A percentile compares a stretch with the other conserved stretches of the same genome.
Conservation (phyloP, 768 basidiomycete species). For the Psilocybe sp. region DNA sequence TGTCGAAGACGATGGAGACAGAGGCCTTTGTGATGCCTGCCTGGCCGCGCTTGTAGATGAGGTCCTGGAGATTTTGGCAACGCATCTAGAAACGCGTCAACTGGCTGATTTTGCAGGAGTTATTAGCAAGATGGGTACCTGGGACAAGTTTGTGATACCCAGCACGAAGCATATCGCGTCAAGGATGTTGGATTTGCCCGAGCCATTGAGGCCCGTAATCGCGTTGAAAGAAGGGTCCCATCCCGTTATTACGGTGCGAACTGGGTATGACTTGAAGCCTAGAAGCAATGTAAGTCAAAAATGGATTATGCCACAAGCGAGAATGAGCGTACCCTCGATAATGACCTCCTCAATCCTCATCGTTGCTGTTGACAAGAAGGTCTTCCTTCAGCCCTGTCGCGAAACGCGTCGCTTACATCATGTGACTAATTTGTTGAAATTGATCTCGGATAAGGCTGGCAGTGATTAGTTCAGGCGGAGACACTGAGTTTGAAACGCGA, state of each 20-base stretch:
- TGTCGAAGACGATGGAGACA: slow-evolving; percentile 98
- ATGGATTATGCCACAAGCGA: background rate
- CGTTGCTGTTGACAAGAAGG: slow-evolving; percentile 3
- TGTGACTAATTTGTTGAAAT: background rate
- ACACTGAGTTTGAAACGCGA: too few relatives aligned
- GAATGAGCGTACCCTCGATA: slow-evolving; percentile 64
- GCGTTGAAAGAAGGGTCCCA: slow-evolving; percentile 99
- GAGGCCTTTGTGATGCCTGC: slow-evolving; percentile 96
- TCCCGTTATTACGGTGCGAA: slow-evolving; percentile 91
- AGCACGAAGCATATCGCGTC: slow-evolving; percentile 99
- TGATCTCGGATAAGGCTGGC: too few relatives aligned
- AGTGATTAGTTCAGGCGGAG: too few relatives aligned
- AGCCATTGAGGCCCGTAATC: slow-evolving; percentile 93
- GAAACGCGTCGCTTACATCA: slow-evolving; percentile 14
- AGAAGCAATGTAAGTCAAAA: background rate
- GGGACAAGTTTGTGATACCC: slow-evolving; percentile 96
- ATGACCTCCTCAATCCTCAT: slow-evolving; percentile 88
- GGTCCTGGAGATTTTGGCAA: slow-evolving; percentile 91
- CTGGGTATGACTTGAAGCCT: slow-evolving; percentile 99
- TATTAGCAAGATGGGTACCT: slow-evolving; percentile 40
- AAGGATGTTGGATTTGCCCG: slow-evolving; percentile 98
- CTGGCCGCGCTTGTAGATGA: slow-evolving; percentile 99
- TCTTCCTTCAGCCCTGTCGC: slow-evolving; percentile 2
- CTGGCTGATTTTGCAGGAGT: background rate
- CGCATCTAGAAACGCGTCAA: slow-evolving; percentile 63